A percentile compares a stretch with the other conserved stretches of the same genome.
phyloP scores from a whole-genome alignment of 2,329 filamentous ascomycete genomes.

The Hypomyces rosellus region DNA sequence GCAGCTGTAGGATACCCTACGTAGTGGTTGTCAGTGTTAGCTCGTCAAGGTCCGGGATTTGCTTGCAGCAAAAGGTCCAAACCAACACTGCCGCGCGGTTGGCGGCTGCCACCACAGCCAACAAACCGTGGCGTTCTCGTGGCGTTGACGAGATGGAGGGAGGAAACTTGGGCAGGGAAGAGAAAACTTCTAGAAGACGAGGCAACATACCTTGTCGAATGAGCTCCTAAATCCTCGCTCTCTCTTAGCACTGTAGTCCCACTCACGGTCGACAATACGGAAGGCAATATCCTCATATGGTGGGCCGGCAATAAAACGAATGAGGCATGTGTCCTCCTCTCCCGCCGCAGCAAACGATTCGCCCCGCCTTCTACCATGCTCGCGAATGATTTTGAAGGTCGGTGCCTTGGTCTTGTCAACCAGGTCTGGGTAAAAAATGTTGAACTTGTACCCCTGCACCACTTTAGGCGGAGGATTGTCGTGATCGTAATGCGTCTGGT shows the following conservation, averaged over 20 bases:
- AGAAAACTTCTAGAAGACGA: conserved; percentile 13
- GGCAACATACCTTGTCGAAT: conserved; percentile 79
- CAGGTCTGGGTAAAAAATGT: conserved; percentile 97
- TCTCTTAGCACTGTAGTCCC: conserved; percentile 95
- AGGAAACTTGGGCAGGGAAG: conserved; percentile 11
- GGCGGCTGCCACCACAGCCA: conserved; percentile 4
- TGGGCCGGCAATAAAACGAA: conserved; percentile 89
- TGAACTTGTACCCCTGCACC: conserved; percentile 98
- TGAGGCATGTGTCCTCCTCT: conserved; percentile 94
- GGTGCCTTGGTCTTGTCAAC: conserved; percentile 93
- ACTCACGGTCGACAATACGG: conserved; percentile 94
- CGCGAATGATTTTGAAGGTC: conserved; percentile 91
- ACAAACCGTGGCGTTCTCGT: conserved; percentile 1
- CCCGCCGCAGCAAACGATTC: conserved; percentile 91
- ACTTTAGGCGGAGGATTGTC: conserved; percentile 97
- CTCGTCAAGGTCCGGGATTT: conserved; percentile 8
- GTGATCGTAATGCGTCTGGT: conserved; percentile 98
- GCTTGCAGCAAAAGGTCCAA: background rate
- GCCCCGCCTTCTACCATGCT: conserved; percentile 80
- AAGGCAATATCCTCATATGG: conserved; percentile 98
- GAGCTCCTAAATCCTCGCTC: conserved; percentile 93
- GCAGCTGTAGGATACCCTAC: conserved; percentile 87
- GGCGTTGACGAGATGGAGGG: conserved; percentile 7
- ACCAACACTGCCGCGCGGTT: conserved; percentile 10
- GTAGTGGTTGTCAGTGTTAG: conserved; percentile 9